Base-by-base conservation (phyloP, 225 moss, liverwort and hornwort genomes). In the Sphagnum tenellum region DNA sequence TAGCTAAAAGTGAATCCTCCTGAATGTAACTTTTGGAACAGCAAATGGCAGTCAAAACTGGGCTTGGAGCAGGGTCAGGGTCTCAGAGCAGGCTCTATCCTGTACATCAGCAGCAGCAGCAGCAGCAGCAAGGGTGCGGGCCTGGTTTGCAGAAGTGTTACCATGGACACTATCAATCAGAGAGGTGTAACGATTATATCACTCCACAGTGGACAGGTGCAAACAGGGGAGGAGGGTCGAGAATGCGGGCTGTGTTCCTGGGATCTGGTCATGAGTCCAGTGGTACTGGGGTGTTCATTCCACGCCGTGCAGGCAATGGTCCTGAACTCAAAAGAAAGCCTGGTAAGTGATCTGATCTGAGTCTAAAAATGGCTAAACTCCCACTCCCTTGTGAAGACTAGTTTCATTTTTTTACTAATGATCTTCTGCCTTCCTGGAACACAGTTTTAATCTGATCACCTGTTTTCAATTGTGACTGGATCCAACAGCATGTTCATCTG, bases 251-350 rank as follows among this genome's bases (percentile, higher is more conserved):
- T 5, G 94, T 94, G 3, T 94, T 94, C 56, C 74, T 94, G 4
- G 89, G 94, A 11, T 82, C 89, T 0, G 91, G 91, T 47, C 84
- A 90, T 0, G 91, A 94, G 48, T 87, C 94, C 0, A 75, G 82
- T 8, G 94, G 94, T 29, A 94, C 94, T 1, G 94, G 94, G 50
- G 94, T 94, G 0, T 94, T 91, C n/a, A 77, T 94, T 48, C 94
- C 94, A 5, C 76, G 94, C 47, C 78, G 82, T 8, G 75, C 82
- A 3, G 74, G 78, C 9, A 69, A 46, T 54, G 48, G 47, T 44
- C 13, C 47, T 2, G 78, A 78, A 3, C 64, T 69, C 3, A 79
- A 81, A 48, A 81, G 88, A 4, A 88, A 86, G 50, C 76, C 76
- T 71, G 89, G 92, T 93, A 46, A 3, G n/a, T 45, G 6, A 4